Evolutionary conservation across 495 filamentous ascomycete genomes (phyloP).

Genomic region (Cercophora samala): DNA sequence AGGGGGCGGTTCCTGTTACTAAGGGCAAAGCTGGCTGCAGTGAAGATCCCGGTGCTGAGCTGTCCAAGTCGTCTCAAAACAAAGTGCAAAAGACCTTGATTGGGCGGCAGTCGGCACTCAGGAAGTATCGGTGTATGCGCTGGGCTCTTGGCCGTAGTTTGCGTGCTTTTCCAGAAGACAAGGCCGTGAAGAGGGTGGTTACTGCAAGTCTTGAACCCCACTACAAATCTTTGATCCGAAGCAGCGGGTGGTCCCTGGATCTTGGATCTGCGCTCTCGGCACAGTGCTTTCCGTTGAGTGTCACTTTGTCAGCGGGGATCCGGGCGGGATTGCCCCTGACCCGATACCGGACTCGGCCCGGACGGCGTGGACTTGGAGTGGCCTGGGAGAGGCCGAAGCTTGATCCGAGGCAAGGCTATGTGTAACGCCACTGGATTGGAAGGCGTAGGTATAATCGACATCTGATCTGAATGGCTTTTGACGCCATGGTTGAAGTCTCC

Average conservation of each 20-base stretch:
- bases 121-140: slow-evolving; percentile 2
- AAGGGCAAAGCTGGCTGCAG: background rate
- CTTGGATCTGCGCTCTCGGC: background rate
- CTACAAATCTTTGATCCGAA: slow-evolving; percentile 7
- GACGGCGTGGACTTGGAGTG: background rate
- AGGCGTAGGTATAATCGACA: background rate
- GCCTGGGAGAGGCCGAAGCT: background rate
- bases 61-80: background rate
- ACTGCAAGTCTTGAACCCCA: background rate
- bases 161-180: slow-evolving; percentile 8
- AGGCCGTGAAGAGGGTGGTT: background rate
- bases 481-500: too few species aligned
- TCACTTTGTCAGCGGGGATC: background rate
- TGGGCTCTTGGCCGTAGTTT: background rate
- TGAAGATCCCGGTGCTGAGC: slow-evolving; percentile 1
- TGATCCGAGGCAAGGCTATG: background rate
- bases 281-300: background rate
- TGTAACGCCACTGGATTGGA: background rate
- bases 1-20: background rate
- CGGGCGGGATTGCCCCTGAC: background rate
- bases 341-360: slow-evolving; percentile 1
- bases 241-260: slow-evolving; percentile 2
- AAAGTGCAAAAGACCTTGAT: background rate
- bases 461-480: background rate
- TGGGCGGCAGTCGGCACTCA: background rate